These are phyloP conservation scores for Colletotrichum sansevieriae DNA, from an alignment of 2,329 filamentous ascomycete genomes.

Conservation along the genomic window DNA sequence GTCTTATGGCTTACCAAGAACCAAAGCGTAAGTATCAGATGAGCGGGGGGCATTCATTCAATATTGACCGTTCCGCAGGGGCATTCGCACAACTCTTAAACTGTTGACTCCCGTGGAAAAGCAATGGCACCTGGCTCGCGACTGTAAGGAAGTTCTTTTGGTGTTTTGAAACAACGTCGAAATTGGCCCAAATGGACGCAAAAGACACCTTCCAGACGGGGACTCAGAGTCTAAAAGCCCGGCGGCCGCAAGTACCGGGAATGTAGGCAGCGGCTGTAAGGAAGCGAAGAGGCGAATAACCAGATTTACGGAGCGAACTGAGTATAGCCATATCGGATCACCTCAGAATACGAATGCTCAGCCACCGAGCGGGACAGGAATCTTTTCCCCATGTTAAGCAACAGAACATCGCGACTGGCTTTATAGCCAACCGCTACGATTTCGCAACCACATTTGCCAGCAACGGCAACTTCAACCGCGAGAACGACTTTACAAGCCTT, in stretches of 20 bases:
- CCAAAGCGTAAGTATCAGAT: slow-evolving; percentile 4
- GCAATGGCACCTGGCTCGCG: slow-evolving; percentile 32
- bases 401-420: too few relatives aligned
- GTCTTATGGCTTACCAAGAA: slow-evolving; percentile 1
- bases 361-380: not conserved
- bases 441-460: not conserved
- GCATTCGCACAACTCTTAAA: slow-evolving; percentile 8
- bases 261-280: not conserved
- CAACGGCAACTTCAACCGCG: not conserved
- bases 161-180: slow-evolving; percentile 19
- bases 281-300: slow-evolving; percentile 1
- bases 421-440: not conserved
- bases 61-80: slow-evolving; percentile 13
- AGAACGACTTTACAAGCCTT: not conserved
- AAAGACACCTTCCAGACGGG: slow-evolving; percentile 2
- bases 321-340: not conserved
- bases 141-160: slow-evolving; percentile 36
- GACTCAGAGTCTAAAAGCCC: not conserved
- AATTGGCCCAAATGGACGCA: not conserved
- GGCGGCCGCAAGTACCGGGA: not conserved
- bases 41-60: not conserved
- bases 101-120: slow-evolving; percentile 15
- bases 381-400: not conserved
- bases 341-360: not conserved
- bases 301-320: not conserved